phyloP scores from a whole-genome alignment of 805 yeast genomes.

The Lipomyces chichibuensis region DNA sequence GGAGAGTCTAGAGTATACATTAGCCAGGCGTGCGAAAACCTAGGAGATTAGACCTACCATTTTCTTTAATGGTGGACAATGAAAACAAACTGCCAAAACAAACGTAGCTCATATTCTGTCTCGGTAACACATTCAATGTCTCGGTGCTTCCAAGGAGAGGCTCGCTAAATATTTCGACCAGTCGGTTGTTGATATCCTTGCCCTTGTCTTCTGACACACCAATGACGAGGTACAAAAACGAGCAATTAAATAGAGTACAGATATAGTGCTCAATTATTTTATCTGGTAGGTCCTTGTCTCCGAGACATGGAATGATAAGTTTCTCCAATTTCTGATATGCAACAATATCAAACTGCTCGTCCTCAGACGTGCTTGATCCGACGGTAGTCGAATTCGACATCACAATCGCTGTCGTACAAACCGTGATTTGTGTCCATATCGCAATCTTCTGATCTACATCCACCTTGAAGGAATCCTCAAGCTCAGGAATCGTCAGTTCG shows the following conservation, averaged over 20 bases:
- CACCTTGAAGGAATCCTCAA: slow-evolving; percentile 39
- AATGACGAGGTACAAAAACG: slow-evolving; percentile 60
- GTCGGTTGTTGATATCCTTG: slow-evolving; percentile 45
- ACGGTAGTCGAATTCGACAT: slow-evolving; percentile 20
- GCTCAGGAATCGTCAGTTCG: slow-evolving; percentile 42
- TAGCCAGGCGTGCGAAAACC: background rate
- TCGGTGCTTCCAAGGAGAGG: slow-evolving; percentile 67
- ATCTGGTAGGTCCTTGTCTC: slow-evolving; percentile 41
- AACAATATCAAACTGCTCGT: slow-evolving; percentile 53
- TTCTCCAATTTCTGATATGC: slow-evolving; percentile 52
- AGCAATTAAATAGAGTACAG: slow-evolving; percentile 58
- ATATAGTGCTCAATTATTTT: slow-evolving; percentile 51
- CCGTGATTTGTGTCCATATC: slow-evolving; percentile 44
- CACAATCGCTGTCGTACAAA: slow-evolving; percentile 39
- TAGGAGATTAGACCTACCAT: slow-evolving; percentile 27
- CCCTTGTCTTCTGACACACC: slow-evolving; percentile 41
- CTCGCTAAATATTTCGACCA: slow-evolving; percentile 52
- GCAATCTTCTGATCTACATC: slow-evolving; percentile 8
- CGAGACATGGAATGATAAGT: slow-evolving; percentile 50
- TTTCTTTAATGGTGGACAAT: slow-evolving; percentile 43
- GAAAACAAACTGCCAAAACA: slow-evolving; percentile 61
- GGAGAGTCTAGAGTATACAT: slow-evolving; percentile 6
- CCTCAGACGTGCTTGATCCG: slow-evolving; percentile 44
- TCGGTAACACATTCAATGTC: slow-evolving; percentile 50
- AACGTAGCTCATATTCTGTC: slow-evolving; percentile 54